Percentiles rank a stretch among this genome's conserved stretches.
Evolutionary conservation across 805 yeast species (phyloP).

Genomic region (Kazachstania taianensis): DNA sequence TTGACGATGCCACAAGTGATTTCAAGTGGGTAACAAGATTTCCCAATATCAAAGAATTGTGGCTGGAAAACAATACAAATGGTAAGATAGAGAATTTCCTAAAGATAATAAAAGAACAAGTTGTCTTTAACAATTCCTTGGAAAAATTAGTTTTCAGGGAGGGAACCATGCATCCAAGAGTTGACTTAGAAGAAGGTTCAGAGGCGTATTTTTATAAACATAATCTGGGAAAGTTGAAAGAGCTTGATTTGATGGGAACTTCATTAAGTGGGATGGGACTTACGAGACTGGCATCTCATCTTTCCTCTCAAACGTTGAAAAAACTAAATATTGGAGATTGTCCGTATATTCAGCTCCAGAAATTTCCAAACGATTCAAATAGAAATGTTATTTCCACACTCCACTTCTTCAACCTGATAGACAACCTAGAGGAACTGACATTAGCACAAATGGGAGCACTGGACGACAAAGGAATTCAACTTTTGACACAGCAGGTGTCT

Average conservation of each 20-base stretch:
- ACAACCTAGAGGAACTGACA: conserved; percentile 15
- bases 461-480: conserved; percentile 12
- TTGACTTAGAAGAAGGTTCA: conserved; percentile 12
- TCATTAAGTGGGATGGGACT: conserved; percentile 23
- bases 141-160: conserved; percentile 24
- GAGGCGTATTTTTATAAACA: conserved; percentile 3
- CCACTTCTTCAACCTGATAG: conserved; percentile 8
- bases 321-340: conserved; percentile 25
- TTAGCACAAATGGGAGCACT: conserved; percentile 21
- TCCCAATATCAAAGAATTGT: conserved; percentile 15
- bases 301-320: conserved; percentile 7
- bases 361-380: conserved; percentile 4
- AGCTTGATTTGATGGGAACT: conserved; percentile 24
- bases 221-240: conserved; percentile 13
- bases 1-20: conserved; percentile 2
- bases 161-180: conserved; percentile 6
- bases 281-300: conserved; percentile 9
- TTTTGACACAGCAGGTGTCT: conserved; percentile 10
- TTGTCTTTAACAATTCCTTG: conserved; percentile 11
- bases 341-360: conserved; percentile 12
- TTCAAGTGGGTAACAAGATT: conserved; percentile 21
- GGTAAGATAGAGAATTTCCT: conserved; percentile 15
- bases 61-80: conserved; percentile 25
- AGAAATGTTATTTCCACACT: conserved; percentile 8
- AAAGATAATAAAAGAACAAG: conserved; percentile 7